A percentile compares a stretch with the other conserved stretches of the same genome.
phyloP scores from a whole-genome alignment of 257 asterid genomes.

The Prunella vulgaris region DNA sequence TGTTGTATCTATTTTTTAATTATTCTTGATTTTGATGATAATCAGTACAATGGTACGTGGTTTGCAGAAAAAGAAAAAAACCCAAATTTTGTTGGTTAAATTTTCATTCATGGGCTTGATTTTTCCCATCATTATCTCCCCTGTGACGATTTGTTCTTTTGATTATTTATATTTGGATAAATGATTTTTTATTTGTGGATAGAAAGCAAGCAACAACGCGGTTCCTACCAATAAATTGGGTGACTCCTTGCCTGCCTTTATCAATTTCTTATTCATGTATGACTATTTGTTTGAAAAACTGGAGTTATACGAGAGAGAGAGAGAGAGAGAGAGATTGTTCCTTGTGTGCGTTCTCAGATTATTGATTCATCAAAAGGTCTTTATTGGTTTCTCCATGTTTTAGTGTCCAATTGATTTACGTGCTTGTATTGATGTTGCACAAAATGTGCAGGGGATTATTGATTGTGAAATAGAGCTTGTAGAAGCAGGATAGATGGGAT shows the following conservation, averaged over 20 bases:
- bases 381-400: not conserved
- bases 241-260: slow-evolving; percentile 8
- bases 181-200: not conserved
- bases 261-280: slow-evolving; percentile 3
- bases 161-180: not conserved
- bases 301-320: not conserved
- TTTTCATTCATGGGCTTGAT: slow-evolving; percentile 12
- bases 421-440: not conserved
- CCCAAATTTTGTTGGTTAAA: not conserved
- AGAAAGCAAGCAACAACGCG: slow-evolving; percentile 3
- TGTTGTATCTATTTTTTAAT: not conserved
- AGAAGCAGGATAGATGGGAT: slow-evolving; percentile 36
- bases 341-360: not conserved
- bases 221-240: not conserved
- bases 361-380: slow-evolving; percentile 1
- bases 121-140: not conserved
- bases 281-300: not conserved
- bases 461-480: slow-evolving; percentile 11
- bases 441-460: slow-evolving; percentile 20
- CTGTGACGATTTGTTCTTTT: not conserved
- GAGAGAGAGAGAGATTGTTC: not conserved
- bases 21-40: slow-evolving; percentile 22
- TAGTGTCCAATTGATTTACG: not conserved
- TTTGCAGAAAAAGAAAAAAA: not conserved
- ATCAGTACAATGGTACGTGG: slow-evolving; percentile 8